Base-by-base conservation (phyloP, 2,329 filamentous ascomycete species). In the Pseudogymnoascus sp. region DNA sequence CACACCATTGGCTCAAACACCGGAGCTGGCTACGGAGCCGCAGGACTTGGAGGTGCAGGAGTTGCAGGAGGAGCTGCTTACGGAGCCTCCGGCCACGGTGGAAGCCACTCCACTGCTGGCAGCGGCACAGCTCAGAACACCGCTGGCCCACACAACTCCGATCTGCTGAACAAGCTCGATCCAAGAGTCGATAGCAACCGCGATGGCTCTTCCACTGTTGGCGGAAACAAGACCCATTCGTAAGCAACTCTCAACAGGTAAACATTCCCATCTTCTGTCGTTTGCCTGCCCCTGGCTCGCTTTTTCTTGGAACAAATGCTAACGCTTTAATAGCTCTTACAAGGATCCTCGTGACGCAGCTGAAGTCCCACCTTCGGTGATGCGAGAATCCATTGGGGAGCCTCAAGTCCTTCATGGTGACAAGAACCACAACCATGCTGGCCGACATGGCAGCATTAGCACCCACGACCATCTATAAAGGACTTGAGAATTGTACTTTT, bases 361-460 rank as follows among this genome's bases (percentile, higher is more conserved):
- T 0, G 81, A 85, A 67, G 81, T 84, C 0, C 81, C 82, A 1
- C 82, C 82, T 4, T 84, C 81, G 1, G 77, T 80, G 0, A 50
- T 85, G 63, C 73, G 74, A 57, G 72, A 78, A 66, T 75, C 78
- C 50, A 63, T 82, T 37, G 81, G 80, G 2, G 74, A 72, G 1
- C 78, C 81, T 0, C 60, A 68, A 1, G 68, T 81, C n/a, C 71
- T 74, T 50, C 80, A 83, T 59, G 75, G 70, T 1, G 76, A 82
- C 38, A 64, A 67, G 4, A 36, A 59, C 0, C 77, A 83, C 59
- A 74, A 77, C 11, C 79, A 76, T 1, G 73, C 72, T 30, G 73
- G 76, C 37, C 72, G 82, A 35, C 77, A 84, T 66, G 78, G 77
- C 65, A 64, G 70, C 25, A 67, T 74, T 22, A 58, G 57, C 28